These are phyloP conservation scores for Synchytrium microbalum DNA, from an alignment of 371 early-diverging fungal genomes.

Conservation along the genomic window DNA sequence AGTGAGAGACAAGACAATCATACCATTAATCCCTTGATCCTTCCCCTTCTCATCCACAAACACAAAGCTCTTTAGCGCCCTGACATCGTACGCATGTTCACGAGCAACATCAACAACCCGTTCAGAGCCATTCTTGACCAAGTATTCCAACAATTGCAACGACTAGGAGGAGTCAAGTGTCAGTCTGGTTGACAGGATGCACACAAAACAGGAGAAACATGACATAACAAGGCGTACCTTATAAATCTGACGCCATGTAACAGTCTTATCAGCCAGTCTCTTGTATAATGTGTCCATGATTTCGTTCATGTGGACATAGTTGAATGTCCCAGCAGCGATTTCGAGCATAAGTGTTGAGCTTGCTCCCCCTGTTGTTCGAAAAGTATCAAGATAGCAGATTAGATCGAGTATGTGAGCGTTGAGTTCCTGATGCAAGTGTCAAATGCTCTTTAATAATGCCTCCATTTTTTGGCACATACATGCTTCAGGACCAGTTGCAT, in stretches of 20 bases:
- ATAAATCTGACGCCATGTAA: slow-evolving; percentile 90
- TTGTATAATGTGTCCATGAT: slow-evolving; percentile 87
- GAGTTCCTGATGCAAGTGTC: background rate
- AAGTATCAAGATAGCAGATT: background rate
- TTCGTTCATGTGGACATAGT: slow-evolving; percentile 79
- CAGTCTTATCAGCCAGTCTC: slow-evolving; percentile 74
- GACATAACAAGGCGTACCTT: slow-evolving; percentile 52
- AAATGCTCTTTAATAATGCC: background rate
- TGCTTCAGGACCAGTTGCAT: slow-evolving; percentile 37
- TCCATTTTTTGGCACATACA: slow-evolving; percentile 18
- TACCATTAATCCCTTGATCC: slow-evolving; percentile 94
- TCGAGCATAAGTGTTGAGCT: slow-evolving; percentile 84
- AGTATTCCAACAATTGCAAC: slow-evolving; percentile 82
- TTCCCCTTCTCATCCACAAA: slow-evolving; percentile 85
- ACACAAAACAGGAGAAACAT: background rate
- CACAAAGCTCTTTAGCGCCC: slow-evolving; percentile 60
- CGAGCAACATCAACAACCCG: slow-evolving; percentile 82
- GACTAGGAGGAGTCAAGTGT: slow-evolving; percentile 40
- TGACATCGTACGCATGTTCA: slow-evolving; percentile 74
- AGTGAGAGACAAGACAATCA: slow-evolving; percentile 6
- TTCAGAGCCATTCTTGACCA: slow-evolving; percentile 91
- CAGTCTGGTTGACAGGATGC: slow-evolving; percentile 1
- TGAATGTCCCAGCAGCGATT: slow-evolving; percentile 44
- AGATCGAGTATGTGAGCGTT: background rate
- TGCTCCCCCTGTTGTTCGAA: slow-evolving; percentile 62